Base-by-base conservation (phyloP, 129 eudicot species). In the Dittrichia graveolens region DNA sequence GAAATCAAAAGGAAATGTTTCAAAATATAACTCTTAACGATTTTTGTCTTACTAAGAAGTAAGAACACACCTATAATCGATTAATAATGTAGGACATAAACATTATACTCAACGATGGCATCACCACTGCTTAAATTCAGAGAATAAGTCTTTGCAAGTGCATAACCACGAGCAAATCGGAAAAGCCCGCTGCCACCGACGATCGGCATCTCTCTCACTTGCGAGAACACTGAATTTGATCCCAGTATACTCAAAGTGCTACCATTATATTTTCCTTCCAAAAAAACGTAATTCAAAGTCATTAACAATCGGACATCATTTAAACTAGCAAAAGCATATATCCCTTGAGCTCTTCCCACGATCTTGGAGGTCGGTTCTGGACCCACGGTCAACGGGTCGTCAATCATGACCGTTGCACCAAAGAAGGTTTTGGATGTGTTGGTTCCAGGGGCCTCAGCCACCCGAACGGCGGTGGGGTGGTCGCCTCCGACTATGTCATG, bases 191-290 rank as follows among this genome's bases (percentile, higher is more conserved):
- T 75, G 3, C 74, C 80, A 10, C 80, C 74, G 11, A 75, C 67
- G 40, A 75, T 56, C 37, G 80, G 42, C 73, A 75, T 44, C 58
- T 75, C 79, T 66, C 79, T 54, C 56, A 65, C 67, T 5, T 44
- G 10, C 7, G 60, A 43, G 3, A 46, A n/a, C 38, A 65, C 49
- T 0, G 8, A 0, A 37, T 75, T 75, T 8, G 58, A 4, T 12
- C 79, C 79, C 44, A 75, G 34, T 31, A 75, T 34, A 65, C 79
- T 75, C 74, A 75, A 35, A 65, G 79, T 75, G 79, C 67, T 75
- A 19, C 79, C 79, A 35, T 75, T 75, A 5, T 75, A 75, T 57
- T 75, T 75, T 18, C 73, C 79, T 37, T 75, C 74, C 6, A 35
- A 6, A 65, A 75, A 75, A 53, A 75, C 79, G 3, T 52, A 75